phyloP scores from a whole-genome alignment of 179 eudicot species.

The Silene noctiflora region DNA sequence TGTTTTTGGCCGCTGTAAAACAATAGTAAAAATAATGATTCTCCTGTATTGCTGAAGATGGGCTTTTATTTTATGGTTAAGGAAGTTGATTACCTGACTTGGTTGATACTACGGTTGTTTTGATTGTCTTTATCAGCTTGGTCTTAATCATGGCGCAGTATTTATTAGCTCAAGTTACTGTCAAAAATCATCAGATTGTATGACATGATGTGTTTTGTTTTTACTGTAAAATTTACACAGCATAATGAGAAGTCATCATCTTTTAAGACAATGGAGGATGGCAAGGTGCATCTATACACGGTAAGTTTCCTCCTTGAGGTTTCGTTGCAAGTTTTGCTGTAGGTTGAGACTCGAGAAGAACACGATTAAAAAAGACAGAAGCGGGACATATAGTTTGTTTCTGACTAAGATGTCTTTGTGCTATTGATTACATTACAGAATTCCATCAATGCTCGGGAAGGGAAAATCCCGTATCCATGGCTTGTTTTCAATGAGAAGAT shows the following conservation, averaged over 20 bases:
- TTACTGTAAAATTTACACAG: slow-evolving; percentile 44
- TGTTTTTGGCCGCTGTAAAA: neutral
- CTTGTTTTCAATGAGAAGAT: slow-evolving; percentile 95
- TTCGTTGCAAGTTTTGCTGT: slow-evolving; percentile 6
- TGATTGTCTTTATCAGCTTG: neutral
- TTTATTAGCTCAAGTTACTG: neutral
- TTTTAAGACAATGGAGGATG: slow-evolving; percentile 98
- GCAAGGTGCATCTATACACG: slow-evolving; percentile 69
- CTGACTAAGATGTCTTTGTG: neutral
- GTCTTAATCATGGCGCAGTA: neutral
- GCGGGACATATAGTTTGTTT: neutral
- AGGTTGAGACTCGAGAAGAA: neutral
- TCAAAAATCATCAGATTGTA: neutral
- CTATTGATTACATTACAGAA: slow-evolving; percentile 63
- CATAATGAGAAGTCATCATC: slow-evolving; percentile 95
- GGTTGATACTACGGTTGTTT: neutral
- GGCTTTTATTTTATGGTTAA: neutral
- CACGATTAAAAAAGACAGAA: neutral
- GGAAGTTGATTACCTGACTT: neutral
- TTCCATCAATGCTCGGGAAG: slow-evolving; percentile 94
- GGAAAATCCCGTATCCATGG: slow-evolving; percentile 96
- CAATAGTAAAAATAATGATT: neutral
- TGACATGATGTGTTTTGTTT: neutral
- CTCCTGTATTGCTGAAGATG: neutral
- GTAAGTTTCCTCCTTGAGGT: slow-evolving; percentile 40